Evolutionary conservation across 768 basidiomycete genomes (phyloP).

Genomic region (Mycena metata): DNA sequence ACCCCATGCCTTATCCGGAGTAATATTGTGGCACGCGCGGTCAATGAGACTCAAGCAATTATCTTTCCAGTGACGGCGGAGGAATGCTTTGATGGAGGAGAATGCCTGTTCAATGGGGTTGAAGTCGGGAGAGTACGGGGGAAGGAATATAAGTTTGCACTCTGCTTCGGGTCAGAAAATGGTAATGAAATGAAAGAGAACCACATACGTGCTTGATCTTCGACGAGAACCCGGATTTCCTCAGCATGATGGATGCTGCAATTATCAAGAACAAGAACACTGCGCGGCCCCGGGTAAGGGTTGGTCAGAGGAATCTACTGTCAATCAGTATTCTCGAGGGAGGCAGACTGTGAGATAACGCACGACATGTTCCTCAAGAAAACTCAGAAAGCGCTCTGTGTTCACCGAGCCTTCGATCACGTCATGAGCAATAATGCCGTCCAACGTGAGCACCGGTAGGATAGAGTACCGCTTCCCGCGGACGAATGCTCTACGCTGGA

Average conservation of each 20-base stretch:
- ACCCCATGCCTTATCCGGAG: conserved; percentile 34
- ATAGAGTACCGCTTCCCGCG: conserved; percentile 37
- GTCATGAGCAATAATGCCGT: conserved; percentile 24
- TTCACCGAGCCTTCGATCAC: conserved; percentile 42
- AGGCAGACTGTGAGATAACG: neutral
- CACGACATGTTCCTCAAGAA: conserved; percentile 36
- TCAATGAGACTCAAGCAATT: neutral
- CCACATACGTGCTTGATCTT: conserved; percentile 35
- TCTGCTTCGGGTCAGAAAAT: too few relatives aligned
- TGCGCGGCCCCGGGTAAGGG: conserved; percentile 42
- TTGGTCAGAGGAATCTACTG: neutral
- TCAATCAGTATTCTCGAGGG: neutral
- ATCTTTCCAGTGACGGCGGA: conserved; percentile 26
- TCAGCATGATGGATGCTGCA: conserved; percentile 50
- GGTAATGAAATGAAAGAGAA: neutral
- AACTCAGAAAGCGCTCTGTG: conserved; percentile 38
- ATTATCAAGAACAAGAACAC: conserved; percentile 46
- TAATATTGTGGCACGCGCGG: conserved; percentile 31
- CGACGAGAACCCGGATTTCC: conserved; percentile 42
- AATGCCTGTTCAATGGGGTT: too few relatives aligned
- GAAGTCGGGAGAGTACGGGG: too few relatives aligned
- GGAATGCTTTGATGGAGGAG: neutral
- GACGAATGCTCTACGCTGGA: conserved; percentile 28
- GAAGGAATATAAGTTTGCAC: too few relatives aligned
- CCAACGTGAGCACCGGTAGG: conserved; percentile 37